These are phyloP conservation scores for Trichoderma sp. DNA, from an alignment of 2,329 filamentous ascomycete genomes.

Conservation along the genomic window DNA sequence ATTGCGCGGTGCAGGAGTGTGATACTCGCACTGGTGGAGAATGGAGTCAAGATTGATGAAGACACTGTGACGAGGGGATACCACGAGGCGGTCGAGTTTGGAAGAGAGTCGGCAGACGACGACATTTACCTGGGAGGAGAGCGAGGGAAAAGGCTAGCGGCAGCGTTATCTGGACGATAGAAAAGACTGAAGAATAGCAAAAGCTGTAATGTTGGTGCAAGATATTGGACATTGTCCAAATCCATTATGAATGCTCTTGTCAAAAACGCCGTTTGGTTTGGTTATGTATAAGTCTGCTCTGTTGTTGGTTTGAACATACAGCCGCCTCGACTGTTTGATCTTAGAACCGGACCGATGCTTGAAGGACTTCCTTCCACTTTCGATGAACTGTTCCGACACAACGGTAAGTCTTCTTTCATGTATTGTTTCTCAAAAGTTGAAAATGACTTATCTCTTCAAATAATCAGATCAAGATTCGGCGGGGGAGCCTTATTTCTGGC, in stretches of 20 bases:
- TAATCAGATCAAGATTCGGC: too few relatives aligned
- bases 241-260: background rate
- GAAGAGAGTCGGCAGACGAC: constrained; percentile 58
- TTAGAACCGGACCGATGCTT: too few relatives aligned
- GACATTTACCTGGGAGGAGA: constrained; percentile 61
- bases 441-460: too few relatives aligned
- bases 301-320: too few relatives aligned
- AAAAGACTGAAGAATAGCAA: background rate
- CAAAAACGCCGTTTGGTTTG: background rate
- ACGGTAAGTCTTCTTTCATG: background rate
- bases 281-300: too few relatives aligned
- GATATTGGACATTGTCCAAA: background rate
- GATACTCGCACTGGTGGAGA: constrained; percentile 78
- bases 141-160: constrained; percentile 50
- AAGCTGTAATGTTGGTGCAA: background rate
- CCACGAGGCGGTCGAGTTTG: constrained; percentile 74
- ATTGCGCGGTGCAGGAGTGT: constrained; percentile 82
- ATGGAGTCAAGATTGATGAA: constrained; percentile 82
- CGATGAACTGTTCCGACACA: background rate
- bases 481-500: too few relatives aligned
- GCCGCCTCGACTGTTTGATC: too few relatives aligned
- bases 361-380: too few relatives aligned
- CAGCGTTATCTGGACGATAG: constrained; percentile 34
- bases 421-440: background rate
- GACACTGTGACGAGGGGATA: constrained; percentile 83